Evolutionary conservation across 1,284 basidiomycete species (phyloP), one percentile per base, ranked within the genome.

Genomic region (Puccinia coronata): DNA sequence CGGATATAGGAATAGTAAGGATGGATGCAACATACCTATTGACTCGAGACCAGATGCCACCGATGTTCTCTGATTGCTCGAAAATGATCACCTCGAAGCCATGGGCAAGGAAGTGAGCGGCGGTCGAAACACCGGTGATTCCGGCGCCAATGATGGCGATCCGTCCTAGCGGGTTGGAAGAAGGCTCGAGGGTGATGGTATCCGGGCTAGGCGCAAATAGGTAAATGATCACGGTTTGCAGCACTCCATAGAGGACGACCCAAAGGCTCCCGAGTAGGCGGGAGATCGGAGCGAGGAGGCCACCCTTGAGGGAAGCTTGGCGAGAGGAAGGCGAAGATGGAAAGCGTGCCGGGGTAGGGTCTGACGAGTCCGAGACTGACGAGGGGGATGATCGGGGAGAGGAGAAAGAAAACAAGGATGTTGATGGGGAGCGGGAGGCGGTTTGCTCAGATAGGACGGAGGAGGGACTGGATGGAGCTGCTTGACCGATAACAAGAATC

Each of bases 21-120:
- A 12, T 23, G 47, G 31, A 53, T n/a, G 36, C 25, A 12, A 74
- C 79, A 39, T 18, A 80, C 79, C 57, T 71, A n/a, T 80, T 80
- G 34, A 80, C 79, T 57, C 67, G 31, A n/a, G 79, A 41, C 79
- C 79, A 80, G 28, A 80, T 80, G 12, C 79, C 79, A 2, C 79
- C 79, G 34, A 80, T 41, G 14, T 41, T 28, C 0, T 41, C 31
- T n/a, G 69, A 59, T 53, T 74, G 69, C 25, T 80, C 79, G 74
- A 72, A 80, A 12, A 80, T 80, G 41, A 73, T 25, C 0, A 80
- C 79, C n/a, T 80, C 79, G 36, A 80, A 80, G n/a, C 79, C 70
- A 25, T 80, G 36, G 23, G 79, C 28, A 4, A 80, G 41, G 14
- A 53, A 61, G 59, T 80, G 79, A 14, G 79, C 79, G 20, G 79